phyloP scores from a whole-genome alignment of 306 rosid species.

The Dalbergia cultrata region DNA sequence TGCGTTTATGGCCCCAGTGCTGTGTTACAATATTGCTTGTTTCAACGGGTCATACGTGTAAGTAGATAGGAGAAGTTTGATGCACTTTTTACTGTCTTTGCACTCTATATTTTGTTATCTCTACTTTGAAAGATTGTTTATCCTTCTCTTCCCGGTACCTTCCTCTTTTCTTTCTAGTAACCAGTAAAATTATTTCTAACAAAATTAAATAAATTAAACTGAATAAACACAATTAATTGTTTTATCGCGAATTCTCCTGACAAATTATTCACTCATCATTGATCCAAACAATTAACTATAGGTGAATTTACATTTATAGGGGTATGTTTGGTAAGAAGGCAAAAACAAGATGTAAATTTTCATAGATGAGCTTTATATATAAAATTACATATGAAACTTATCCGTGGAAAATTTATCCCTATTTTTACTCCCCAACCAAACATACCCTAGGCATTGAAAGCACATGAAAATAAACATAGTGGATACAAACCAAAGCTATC shows the following conservation, averaged over 20 bases:
- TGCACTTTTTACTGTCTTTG: conserved; percentile 29
- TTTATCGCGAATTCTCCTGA: conserved; percentile 10
- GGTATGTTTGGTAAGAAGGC: no score
- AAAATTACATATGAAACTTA: no score
- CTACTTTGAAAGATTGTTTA: conserved; percentile 19
- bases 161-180: neutral
- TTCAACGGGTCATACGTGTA: conserved; percentile 31
- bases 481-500: conserved; percentile 6
- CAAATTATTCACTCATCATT: conserved; percentile 31
- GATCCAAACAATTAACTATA: neutral
- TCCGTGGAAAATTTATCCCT: no score
- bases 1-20: neutral
- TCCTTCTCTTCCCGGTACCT: neutral
- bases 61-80: conserved; percentile 7
- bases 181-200: neutral
- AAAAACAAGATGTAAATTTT: no score
- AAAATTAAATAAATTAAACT: neutral
- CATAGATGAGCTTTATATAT: no score
- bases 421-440: no score
- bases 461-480: neutral
- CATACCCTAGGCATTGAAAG: neutral
- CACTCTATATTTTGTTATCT: conserved; percentile 23
- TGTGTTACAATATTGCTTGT: neutral
- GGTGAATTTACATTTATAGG: neutral
- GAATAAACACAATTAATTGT: conserved; percentile 6